These are phyloP conservation scores for Acmispon strigosus DNA, from an alignment of 306 rosid species.

Conservation along the genomic window DNA sequence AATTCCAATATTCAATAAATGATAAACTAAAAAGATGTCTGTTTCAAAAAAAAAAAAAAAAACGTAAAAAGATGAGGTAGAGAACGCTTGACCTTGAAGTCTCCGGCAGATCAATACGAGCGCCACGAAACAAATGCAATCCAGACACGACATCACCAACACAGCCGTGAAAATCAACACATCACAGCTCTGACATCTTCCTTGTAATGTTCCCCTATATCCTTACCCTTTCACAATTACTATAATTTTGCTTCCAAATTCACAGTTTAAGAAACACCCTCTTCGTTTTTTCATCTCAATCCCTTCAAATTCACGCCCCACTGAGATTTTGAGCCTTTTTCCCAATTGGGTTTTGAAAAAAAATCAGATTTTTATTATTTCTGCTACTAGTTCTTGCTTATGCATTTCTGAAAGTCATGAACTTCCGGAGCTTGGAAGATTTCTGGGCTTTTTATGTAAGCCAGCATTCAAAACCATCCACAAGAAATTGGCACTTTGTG, in stretches of 20 bases:
- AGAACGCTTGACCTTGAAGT: constrained; percentile 16
- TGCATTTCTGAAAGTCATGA: constrained; percentile 39
- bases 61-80: not conserved
- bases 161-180: not conserved
- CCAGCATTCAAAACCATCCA: constrained; percentile 84
- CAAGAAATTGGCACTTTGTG: constrained; percentile 91
- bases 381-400: not conserved
- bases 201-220: not conserved
- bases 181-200: not conserved
- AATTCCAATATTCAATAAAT: too few species aligned
- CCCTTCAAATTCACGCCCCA: constrained; percentile 16
- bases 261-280: constrained; percentile 12
- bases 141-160: not conserved
- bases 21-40: too few species aligned
- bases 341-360: constrained; percentile 7
- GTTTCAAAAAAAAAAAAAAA: too few species aligned
- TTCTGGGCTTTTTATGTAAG: constrained; percentile 88
- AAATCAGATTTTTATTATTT: constrained; percentile 3
- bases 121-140: not conserved
- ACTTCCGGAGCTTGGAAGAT: constrained; percentile 91
- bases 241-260: not conserved
- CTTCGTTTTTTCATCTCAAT: not conserved
- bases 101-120: not conserved
- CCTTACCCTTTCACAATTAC: not conserved
- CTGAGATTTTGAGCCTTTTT: not conserved